phyloP scores from a whole-genome alignment of 106 monocot species.

The Ottelia alismoides region DNA sequence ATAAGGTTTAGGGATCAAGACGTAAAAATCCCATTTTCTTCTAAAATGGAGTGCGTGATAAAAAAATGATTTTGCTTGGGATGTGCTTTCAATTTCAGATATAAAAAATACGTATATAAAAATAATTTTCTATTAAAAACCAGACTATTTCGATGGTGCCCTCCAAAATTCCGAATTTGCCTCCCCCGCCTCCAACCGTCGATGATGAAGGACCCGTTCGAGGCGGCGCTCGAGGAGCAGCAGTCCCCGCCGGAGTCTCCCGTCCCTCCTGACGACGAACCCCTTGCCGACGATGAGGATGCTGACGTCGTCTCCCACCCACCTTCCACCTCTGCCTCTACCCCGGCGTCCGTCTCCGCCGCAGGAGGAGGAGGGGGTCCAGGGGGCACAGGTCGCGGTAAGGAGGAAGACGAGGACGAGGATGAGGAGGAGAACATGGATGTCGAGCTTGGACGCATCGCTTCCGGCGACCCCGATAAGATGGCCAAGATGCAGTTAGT shows the following conservation, averaged over 20 bases:
- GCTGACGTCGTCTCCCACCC: not conserved
- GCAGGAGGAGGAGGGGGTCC: not conserved
- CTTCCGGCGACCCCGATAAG: constrained; percentile 71
- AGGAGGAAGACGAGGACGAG: constrained; percentile 73
- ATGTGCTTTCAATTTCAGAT: no score
- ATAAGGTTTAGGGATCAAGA: no score
- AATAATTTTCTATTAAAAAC: no score
- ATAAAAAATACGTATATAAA: no score
- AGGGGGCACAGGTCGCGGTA: constrained; percentile 18
- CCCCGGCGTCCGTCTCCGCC: constrained; percentile 5
- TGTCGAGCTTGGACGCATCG: constrained; percentile 60
- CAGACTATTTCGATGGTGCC: no score
- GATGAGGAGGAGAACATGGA: constrained; percentile 87
- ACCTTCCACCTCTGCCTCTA: constrained; percentile 7
- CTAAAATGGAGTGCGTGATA: no score
- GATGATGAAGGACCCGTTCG: constrained; percentile 92
- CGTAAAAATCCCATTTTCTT: no score
- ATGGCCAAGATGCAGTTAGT: constrained; percentile 80
- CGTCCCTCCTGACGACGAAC: constrained; percentile 30
- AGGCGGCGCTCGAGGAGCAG: no score
- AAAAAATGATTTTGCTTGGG: no score
- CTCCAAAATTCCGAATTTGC: no score
- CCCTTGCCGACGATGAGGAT: constrained; percentile 19
- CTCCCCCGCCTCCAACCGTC: no score
- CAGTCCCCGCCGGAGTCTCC: constrained; percentile 87